Evolutionary conservation across 106 monocot genomes (phyloP).

Genomic region (Platanthera guangdongensis): DNA sequence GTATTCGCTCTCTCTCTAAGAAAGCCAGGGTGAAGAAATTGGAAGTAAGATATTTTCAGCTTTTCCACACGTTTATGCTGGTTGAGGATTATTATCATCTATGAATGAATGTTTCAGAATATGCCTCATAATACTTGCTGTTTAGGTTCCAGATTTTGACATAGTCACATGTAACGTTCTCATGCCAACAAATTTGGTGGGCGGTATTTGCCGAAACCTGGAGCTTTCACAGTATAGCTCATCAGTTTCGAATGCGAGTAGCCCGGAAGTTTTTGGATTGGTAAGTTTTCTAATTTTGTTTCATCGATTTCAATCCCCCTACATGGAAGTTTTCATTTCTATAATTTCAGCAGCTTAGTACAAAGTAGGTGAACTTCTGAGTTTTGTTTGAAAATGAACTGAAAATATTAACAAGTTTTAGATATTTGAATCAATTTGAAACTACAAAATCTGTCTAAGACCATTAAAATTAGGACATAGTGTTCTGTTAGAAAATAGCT

Average conservation of each 20-base stretch:
- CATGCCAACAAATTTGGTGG: constrained; percentile 62
- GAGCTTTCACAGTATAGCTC: constrained; percentile 28
- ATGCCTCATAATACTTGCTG: constrained; percentile 1
- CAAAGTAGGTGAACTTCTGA: too few species aligned
- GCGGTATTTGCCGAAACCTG: constrained; percentile 44
- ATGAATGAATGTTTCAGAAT: background rate
- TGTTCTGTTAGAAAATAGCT: background rate
- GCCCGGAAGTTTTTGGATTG: constrained; percentile 19
- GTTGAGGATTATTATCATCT: background rate
- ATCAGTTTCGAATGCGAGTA: constrained; percentile 26
- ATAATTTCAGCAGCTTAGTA: too few species aligned
- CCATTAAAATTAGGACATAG: background rate
- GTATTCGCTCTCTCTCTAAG: constrained; percentile 69
- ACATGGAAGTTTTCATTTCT: too few species aligned
- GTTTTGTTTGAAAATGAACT: too few species aligned
- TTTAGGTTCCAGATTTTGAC: constrained; percentile 75
- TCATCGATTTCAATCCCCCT: too few species aligned
- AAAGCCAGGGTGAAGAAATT: constrained; percentile 40
- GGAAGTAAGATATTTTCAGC: constrained; percentile 24
- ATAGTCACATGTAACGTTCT: constrained; percentile 52
- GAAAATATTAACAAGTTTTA: too few species aligned
- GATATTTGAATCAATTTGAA: too few species aligned
- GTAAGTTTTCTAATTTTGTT: constrained; percentile 19
- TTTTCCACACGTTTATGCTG: background rate
- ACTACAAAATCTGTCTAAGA: too few species aligned